These are phyloP conservation scores for Termitomyces sp. DNA, from an alignment of 768 basidiomycete species.

Conservation along the genomic window DNA sequence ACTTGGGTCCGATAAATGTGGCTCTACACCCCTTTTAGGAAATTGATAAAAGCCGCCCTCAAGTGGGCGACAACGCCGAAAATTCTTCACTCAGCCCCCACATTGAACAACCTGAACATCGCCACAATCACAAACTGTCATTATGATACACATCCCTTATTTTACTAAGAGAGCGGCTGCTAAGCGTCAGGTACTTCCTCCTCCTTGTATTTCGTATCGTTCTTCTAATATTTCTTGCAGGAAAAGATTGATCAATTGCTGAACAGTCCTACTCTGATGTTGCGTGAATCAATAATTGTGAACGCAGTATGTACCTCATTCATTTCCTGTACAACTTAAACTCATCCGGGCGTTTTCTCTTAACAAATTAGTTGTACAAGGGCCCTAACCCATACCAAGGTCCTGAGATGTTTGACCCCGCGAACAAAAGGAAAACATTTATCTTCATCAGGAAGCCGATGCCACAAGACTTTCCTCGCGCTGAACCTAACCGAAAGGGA, in stretches of 20 bases:
- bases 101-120: neutral
- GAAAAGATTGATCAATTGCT: neutral
- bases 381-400: neutral
- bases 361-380: constrained; percentile 2
- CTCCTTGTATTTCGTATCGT: no score
- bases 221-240: neutral
- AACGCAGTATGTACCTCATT: neutral
- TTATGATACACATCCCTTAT: neutral
- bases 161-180: neutral
- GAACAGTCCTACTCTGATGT: neutral
- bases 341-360: neutral
- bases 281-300: neutral
- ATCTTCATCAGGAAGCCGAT: neutral
- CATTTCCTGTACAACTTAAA: rapidly evolving
- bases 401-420: constrained; percentile 1
- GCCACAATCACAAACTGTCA: neutral
- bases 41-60: neutral
- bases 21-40: neutral
- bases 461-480: neutral
- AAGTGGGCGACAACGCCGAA: neutral
- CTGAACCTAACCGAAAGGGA: neutral
- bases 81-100: no score
- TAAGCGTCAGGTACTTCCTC: neutral
- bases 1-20: neutral
- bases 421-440: neutral